Percentiles rank a stretch among this genome's conserved stretches.
Conservation (phyloP, 176 grass and related monocot species). For the Chrysopogon serrulatus region DNA sequence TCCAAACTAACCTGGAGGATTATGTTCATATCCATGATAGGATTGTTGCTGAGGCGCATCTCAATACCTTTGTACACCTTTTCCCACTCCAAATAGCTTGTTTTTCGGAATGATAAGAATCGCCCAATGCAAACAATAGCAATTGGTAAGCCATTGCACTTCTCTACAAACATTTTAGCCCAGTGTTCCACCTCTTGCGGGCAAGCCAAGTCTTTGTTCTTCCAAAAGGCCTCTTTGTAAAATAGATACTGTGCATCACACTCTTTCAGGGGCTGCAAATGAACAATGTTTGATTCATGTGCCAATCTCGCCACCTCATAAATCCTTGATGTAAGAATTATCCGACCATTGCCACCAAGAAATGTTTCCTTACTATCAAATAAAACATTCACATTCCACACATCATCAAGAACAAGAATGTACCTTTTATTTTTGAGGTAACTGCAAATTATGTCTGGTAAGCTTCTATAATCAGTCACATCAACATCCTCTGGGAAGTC, state of each 20-base stretch:
- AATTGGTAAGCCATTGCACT: slow-evolving; percentile 25
- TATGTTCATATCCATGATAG: slow-evolving; percentile 5
- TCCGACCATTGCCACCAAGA: background rate
- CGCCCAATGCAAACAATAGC: slow-evolving; percentile 28
- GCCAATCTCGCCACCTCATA: background rate
- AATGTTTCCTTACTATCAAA: background rate
- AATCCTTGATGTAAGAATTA: slow-evolving; percentile 16
- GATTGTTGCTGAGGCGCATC: background rate
- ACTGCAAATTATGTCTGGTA: background rate
- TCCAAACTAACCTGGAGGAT: slow-evolving; percentile 35
- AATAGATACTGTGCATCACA: background rate
- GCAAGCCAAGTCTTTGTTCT: background rate
- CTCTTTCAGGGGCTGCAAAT: slow-evolving; percentile 5
- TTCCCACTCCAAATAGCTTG: slow-evolving; percentile 27
- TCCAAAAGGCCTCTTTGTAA: slow-evolving; percentile 15
- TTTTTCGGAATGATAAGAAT: slow-evolving; percentile 7
- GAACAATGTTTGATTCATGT: background rate
- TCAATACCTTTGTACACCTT: slow-evolving; percentile 7
- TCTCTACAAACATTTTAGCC: slow-evolving; percentile 7
- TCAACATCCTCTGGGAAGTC: background rate
- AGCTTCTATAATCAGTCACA: background rate
- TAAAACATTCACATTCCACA: slow-evolving; percentile 13
- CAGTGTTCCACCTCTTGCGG: background rate
- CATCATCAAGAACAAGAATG: slow-evolving; percentile 12
- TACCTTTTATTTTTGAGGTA: slow-evolving; percentile 18